Conservation (phyloP, 148 eudicot species). For the Heliamphora exappendiculata region DNA sequence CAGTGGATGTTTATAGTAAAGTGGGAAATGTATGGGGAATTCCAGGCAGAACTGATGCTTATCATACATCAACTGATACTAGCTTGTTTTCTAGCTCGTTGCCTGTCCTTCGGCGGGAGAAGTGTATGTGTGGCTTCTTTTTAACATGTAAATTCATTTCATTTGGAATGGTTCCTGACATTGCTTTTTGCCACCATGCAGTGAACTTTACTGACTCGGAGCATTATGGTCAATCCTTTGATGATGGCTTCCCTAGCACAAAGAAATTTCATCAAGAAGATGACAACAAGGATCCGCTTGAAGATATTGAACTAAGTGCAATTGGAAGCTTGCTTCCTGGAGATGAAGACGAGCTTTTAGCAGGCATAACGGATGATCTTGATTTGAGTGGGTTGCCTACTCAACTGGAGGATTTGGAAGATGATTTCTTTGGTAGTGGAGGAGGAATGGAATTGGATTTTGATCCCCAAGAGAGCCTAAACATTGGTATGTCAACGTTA, state of each 20-base stretch:
- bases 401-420: slow-evolving; percentile 53
- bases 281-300: slow-evolving; percentile 27
- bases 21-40: slow-evolving; percentile 34
- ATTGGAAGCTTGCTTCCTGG: slow-evolving; percentile 46
- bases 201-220: slow-evolving; percentile 29
- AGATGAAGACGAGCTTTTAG: slow-evolving; percentile 47
- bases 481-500: slow-evolving; percentile 25
- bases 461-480: slow-evolving; percentile 28
- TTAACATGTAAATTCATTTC: neutral
- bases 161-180: neutral
- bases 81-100: slow-evolving; percentile 51
- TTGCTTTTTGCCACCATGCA: slow-evolving; percentile 6
- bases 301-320: slow-evolving; percentile 22
- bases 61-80: slow-evolving; percentile 38
- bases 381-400: slow-evolving; percentile 44
- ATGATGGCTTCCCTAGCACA: slow-evolving; percentile 33
- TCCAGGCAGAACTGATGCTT: slow-evolving; percentile 21
- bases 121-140: slow-evolving; percentile 25
- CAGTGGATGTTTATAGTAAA: slow-evolving; percentile 14
- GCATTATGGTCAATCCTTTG: slow-evolving; percentile 26
- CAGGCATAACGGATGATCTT: slow-evolving; percentile 51
- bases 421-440: slow-evolving; percentile 50
- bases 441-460: slow-evolving; percentile 53
- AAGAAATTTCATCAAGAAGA: slow-evolving; percentile 25
- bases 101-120: slow-evolving; percentile 40